Evolutionary conservation across 768 basidiomycete species (phyloP), one percentile per base, ranked within the genome.

Genomic region (Tylopilus sp.): DNA sequence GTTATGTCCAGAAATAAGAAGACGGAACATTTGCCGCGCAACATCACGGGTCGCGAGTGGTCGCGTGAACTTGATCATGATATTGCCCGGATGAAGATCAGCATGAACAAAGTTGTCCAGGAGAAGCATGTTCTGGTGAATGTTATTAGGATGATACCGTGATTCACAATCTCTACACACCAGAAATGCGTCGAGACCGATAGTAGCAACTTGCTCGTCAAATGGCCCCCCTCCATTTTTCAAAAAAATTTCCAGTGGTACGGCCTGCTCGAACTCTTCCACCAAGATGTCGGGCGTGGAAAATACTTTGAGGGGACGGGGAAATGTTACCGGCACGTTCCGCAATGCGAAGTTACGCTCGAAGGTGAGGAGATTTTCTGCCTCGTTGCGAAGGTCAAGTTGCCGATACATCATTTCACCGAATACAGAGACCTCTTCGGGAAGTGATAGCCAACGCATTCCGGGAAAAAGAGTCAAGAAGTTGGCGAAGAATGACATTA

Each of bases 41-140:
- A 91, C 73, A 59, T 82, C 75, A 40, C 74, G 70, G 0, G 91
- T 87, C 1, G 82, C 79, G 9, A 87, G 81, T 0, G 92, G 92
- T 66, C 89, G 91, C 64, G 83, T 86, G 73, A 98, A 98, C 66
- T 95, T 97, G 74, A 99, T 83, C 86, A 97, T 90, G 70, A 98
- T 95, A 67, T 98, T 98, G 26, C 95, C 95, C 3, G 91, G 88
- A 66, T 91, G 91, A 20, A 92, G 79, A 64, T 92, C 91, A 4
- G 89, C 78, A 67, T 98, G 97, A 10, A 95, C 93, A 69, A 97
- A 99, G 69, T 99, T 98, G 70, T 99, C 97, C 40, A 99, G 75
- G 1, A 99, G 75, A 18, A 99, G 82, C 97, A 99, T 99, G 72
- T 98, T 93, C 92, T 98, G 60, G 17, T 20, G 31, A 31, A 26